A percentile compares a stretch with the other conserved stretches of the same genome.
Evolutionary conservation across 768 basidiomycete species (phyloP).

Genomic region (Rubroboletus satanas): DNA sequence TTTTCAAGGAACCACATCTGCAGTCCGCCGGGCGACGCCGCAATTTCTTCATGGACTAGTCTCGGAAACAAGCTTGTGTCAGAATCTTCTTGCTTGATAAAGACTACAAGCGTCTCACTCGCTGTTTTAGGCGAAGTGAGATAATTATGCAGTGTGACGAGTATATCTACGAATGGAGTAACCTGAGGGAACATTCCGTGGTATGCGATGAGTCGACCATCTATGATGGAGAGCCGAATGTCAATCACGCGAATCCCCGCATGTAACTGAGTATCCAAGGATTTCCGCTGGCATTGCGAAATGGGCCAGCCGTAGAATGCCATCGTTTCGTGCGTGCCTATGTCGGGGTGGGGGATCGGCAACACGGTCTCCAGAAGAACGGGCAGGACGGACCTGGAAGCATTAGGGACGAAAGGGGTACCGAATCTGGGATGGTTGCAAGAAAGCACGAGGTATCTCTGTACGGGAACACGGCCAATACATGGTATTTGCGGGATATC

Average conservation of each 20-base stretch:
- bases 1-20: slow-evolving; percentile 83
- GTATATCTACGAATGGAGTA: slow-evolving; percentile 62
- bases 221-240: slow-evolving; percentile 68
- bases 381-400: slow-evolving; percentile 60
- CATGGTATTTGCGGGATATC: slow-evolving; percentile 43
- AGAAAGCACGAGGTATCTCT: slow-evolving; percentile 58
- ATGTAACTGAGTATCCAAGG: slow-evolving; percentile 64
- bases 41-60: slow-evolving; percentile 64
- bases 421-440: slow-evolving; percentile 58
- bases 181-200: slow-evolving; percentile 75
- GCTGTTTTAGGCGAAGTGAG: slow-evolving; percentile 53
- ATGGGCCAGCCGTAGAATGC: slow-evolving; percentile 83
- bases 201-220: slow-evolving; percentile 66
- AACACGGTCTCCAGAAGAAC: slow-evolving; percentile 29
- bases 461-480: slow-evolving; percentile 55
- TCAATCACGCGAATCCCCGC: slow-evolving; percentile 82
- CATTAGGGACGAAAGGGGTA: slow-evolving; percentile 67
- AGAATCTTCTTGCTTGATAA: slow-evolving; percentile 84
- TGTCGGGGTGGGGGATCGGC: not conserved
- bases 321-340: slow-evolving; percentile 38
- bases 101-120: slow-evolving; percentile 78
- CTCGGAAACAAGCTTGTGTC: slow-evolving; percentile 53
- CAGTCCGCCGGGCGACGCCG: slow-evolving; percentile 43
- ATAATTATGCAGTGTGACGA: slow-evolving; percentile 58
- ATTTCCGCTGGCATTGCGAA: slow-evolving; percentile 76